These are phyloP conservation scores for Effrenium voratum DNA, from an alignment of 73 alveolate genomes.

Conservation along the genomic window DNA sequence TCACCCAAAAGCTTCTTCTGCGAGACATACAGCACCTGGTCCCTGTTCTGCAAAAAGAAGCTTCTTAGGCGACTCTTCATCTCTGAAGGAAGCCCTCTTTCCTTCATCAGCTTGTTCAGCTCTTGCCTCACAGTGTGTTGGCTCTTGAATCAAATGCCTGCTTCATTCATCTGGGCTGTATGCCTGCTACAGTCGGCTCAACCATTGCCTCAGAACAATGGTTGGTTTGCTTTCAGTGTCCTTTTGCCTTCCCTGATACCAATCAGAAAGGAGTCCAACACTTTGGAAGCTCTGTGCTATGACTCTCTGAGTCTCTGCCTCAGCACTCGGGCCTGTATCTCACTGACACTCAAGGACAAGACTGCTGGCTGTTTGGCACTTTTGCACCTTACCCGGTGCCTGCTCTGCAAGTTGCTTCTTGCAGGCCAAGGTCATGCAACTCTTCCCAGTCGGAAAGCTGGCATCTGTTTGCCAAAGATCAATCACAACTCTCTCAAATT, in stretches of 20 bases:
- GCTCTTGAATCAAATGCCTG: slow-evolving; percentile 4
- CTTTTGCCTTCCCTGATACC: background rate
- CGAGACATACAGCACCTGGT: too few relatives aligned
- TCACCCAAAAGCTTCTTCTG: too few relatives aligned
- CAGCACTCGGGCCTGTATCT: too few relatives aligned
- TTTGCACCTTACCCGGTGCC: too few relatives aligned
- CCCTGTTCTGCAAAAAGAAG: slow-evolving; percentile 42
- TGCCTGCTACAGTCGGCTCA: background rate
- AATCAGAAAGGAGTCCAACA: background rate
- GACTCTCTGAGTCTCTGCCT: background rate
- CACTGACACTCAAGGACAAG: too few relatives aligned
- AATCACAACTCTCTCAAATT: too few relatives aligned
- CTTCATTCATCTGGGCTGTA: background rate
- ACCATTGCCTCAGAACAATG: background rate
- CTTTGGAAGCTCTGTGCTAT: background rate
- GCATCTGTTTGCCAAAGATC: too few relatives aligned
- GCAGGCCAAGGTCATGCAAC: too few relatives aligned
- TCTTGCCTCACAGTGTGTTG: slow-evolving; percentile 23
- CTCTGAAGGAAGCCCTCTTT: background rate
- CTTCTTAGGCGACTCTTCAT: slow-evolving; percentile 16
- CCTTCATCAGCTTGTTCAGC: slow-evolving; percentile 26
- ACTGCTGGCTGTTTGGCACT: too few relatives aligned
- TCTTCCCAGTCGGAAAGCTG: too few relatives aligned
- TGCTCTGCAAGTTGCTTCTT: too few relatives aligned
- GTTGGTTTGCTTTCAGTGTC: background rate